Evolutionary conservation across 108 stramenopile genomes (phyloP), one percentile per base, ranked within the genome.

Genomic region (Skeletonema menzelii): DNA sequence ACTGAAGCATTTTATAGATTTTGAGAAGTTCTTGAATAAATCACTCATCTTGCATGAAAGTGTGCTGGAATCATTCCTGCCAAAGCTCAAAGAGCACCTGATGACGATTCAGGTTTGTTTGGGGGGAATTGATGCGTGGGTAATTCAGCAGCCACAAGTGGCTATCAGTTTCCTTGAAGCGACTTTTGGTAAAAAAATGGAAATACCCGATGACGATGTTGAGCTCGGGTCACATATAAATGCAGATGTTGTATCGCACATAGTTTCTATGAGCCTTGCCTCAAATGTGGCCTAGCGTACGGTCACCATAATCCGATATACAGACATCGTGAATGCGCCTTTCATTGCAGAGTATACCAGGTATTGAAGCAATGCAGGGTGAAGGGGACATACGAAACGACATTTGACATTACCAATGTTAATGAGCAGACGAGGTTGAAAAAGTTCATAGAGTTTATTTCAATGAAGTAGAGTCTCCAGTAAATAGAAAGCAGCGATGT

Each of bases 1-100:
- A 46, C 32, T 62, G 5, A 14, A 14, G 14, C 17, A 0, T 2
- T 24, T 40, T 14, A 34, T 68, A 32, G 73, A 75, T 56, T 75
- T 55, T 34, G 30, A 59, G 4, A n/a, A 27, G 11, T 67, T 46
- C 37, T 75, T 75, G 37, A 17, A 56, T 8, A 68, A 27, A 15
- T 67, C 73, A 27, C 58, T 75, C n/a, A 38, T 75, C 14, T 60
- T 75, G 4, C 73, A 75, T 24, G 68, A 75, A 3, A 59, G 49
- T 15, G 68, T 62, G 10, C 30, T 75, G 13, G 37, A 27, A 26
- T 27, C 42, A 15, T 75, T 75, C 53, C 40, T 75, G 32, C 42
- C 59, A 13, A 40, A 62, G 28, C 53, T 69, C 32, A 68, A 69
- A 42, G 38, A 69, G 13, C 75, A 75, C 34, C 44, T 75, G 2